phyloP scores from a whole-genome alignment of 805 yeast species.

The Cyberlindnera suaveolens region DNA sequence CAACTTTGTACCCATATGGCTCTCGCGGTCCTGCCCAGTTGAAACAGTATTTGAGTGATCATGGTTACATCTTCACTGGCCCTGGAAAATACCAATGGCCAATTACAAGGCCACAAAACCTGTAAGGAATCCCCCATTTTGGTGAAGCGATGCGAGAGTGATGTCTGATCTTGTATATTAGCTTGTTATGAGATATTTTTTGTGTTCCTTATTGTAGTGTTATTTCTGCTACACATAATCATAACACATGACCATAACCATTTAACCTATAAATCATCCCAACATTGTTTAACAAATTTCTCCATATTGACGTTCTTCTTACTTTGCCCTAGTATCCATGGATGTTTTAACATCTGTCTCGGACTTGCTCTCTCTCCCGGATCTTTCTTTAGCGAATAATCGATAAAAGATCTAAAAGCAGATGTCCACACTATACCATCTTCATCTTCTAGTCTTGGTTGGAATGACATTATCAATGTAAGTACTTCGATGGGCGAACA shows the following conservation, averaged over 20 bases:
- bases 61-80: conserved; percentile 67
- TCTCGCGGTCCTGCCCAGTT: conserved; percentile 79
- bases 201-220: neutral
- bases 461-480: conserved; percentile 71
- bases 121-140: conserved; percentile 1
- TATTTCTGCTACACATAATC: neutral
- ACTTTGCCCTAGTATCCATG: conserved; percentile 83
- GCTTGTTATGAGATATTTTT: neutral
- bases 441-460: conserved; percentile 75
- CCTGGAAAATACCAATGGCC: conserved; percentile 87
- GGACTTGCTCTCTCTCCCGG: conserved; percentile 84
- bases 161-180: conserved; percentile 1
- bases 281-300: conserved; percentile 57
- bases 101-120: conserved; percentile 44
- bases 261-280: conserved; percentile 11
- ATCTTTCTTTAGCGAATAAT: conserved; percentile 75
- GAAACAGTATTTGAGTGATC: conserved; percentile 51
- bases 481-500: conserved; percentile 85
- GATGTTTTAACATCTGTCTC: conserved; percentile 86
- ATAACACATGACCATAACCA: neutral
- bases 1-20: conserved; percentile 76
- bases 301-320: conserved; percentile 76
- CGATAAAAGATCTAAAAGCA: conserved; percentile 76
- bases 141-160: neutral
- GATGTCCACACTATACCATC: conserved; percentile 70